Base-by-base conservation (phyloP, 805 yeast species). In the Spathaspora gorwiae region DNA sequence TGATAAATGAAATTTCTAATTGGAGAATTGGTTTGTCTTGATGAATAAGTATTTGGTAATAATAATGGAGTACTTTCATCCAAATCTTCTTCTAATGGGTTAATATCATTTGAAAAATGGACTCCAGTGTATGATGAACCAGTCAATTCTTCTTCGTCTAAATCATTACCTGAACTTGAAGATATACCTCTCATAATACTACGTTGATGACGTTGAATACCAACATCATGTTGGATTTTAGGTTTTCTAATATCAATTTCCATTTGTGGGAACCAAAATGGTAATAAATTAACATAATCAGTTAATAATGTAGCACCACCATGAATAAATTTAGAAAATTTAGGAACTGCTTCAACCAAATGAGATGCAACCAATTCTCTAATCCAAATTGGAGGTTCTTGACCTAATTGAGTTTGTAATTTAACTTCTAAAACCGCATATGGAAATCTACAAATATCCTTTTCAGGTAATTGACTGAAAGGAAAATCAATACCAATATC, bases 221-320 rank as follows among this genome's bases (percentile, higher is more conserved):
- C 89, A 53, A 77, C 79, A 50, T 72, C 73, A 48, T 75, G 80
- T 53, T 75, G 72, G 26, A 65, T 61, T 55, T 80, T 80, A 26
- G 97, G 97, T 64, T 94, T 94, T 61, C 95, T 81, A 54, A 94
- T 94, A 62, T 94, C 99, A 39, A 84, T 84, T 53, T 80, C 87
- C 99, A 94, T 94, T 68, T 94, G 99, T 9, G 98, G 97, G 50
- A 83, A 75, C 99, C 99, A 94, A 69, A 88, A 94, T 44, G 99
- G 99, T 60, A 94, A 83, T 52, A 88, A 76, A 43, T 83, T 78
- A 35, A 90, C 89, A 63, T 75, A 80, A 37, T 89, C 92, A 13
- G 96, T 92, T 52, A 94, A 70, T 57, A 94, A 70, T n/a, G 94
- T 76, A 6, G 99, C 96, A 48, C 89, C 83, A 55, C 99, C 99